These are phyloP conservation scores for Naganishia randhawae DNA, from an alignment of 768 basidiomycete genomes.

Conservation along the genomic window DNA sequence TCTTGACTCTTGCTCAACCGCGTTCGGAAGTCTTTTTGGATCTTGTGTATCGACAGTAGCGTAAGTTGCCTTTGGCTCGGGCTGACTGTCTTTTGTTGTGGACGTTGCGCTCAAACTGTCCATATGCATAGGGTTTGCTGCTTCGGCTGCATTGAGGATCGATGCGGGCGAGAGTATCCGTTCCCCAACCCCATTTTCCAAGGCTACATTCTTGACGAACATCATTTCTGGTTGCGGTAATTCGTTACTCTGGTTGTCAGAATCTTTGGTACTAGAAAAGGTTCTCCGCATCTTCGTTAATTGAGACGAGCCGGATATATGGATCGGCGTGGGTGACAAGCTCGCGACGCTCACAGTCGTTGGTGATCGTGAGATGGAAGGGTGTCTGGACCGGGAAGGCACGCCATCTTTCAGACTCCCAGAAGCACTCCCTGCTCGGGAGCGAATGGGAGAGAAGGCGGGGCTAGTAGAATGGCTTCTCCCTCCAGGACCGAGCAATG, in stretches of 20 bases:
- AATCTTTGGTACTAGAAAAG: neutral
- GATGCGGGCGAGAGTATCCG: constrained; percentile 5
- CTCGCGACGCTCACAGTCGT: too few species aligned
- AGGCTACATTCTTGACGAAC: neutral
- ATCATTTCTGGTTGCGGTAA: neutral
- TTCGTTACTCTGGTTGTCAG: neutral
- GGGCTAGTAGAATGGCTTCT: constrained; percentile 4
- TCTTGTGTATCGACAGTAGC: too few species aligned
- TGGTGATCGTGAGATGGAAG: neutral
- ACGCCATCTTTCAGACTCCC: neutral
- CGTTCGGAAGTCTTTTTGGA: too few species aligned
- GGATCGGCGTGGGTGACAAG: neutral
- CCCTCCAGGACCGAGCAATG: neutral
- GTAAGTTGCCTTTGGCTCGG: neutral
- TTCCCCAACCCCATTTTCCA: neutral
- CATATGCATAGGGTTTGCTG: neutral
- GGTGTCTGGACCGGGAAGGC: neutral
- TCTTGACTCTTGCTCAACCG: too few species aligned
- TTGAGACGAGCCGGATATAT: too few species aligned
- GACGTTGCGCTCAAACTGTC: neutral
- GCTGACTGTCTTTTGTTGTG: neutral
- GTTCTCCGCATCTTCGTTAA: constrained; percentile 10
- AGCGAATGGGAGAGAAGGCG: neutral
- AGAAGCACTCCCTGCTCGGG: neutral
- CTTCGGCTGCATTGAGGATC: neutral